These are phyloP conservation scores for Claviceps cyperi DNA, from an alignment of 2,329 filamentous ascomycete genomes.

Conservation along the genomic window DNA sequence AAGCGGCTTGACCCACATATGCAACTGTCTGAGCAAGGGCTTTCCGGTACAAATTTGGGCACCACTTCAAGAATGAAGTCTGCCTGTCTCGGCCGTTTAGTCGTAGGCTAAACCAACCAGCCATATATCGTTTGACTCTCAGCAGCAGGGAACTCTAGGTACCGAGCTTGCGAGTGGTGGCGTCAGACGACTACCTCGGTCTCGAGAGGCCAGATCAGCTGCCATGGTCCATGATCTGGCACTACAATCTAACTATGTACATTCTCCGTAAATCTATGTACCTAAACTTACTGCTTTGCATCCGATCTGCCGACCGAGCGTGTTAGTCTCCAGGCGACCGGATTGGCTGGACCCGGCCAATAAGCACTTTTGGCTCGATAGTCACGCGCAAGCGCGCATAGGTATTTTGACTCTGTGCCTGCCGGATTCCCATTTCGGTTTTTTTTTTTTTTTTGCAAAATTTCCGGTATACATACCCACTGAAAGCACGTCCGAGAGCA, in stretches of 20 bases:
- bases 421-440: not conserved
- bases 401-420: too few species aligned
- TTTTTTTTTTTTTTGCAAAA: not conserved
- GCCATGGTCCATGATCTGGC: not conserved
- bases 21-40: not conserved
- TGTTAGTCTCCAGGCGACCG: not conserved
- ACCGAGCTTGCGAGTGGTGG: not conserved
- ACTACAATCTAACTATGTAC: not conserved
- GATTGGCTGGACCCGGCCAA: not conserved
- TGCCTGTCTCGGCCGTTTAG: not conserved
- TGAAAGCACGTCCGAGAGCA: not conserved
- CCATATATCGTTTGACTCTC: not conserved
- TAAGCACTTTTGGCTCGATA: not conserved
- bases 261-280: not conserved
- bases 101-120: not conserved
- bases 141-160: not conserved
- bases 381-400: not conserved
- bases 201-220: not conserved
- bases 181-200: not conserved
- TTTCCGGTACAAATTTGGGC: not conserved
- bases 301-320: conserved; percentile 1
- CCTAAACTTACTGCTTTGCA: not conserved
- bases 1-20: not conserved
- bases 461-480: not conserved
- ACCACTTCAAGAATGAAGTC: not conserved